These are phyloP conservation scores for Stachybotrys chartarum DNA, from an alignment of 2,329 filamentous ascomycete genomes.

Conservation along the genomic window DNA sequence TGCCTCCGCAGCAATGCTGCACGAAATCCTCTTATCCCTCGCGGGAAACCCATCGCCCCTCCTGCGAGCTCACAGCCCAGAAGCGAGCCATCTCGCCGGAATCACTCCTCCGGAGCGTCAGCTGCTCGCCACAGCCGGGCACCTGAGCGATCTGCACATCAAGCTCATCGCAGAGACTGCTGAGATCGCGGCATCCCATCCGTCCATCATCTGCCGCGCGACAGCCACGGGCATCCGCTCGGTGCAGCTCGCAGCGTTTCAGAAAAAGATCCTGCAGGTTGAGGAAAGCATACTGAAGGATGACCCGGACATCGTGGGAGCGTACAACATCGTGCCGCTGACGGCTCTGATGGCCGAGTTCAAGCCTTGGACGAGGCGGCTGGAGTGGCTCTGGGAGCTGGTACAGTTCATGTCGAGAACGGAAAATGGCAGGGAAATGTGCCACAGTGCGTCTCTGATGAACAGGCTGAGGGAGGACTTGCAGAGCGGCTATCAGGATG, in stretches of 20 bases:
- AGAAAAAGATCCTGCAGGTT: constrained; percentile 75
- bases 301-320: constrained; percentile 76
- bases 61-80: constrained; percentile 51
- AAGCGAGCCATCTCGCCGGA: constrained; percentile 37
- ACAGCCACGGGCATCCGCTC: constrained; percentile 72
- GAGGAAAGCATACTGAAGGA: constrained; percentile 70
- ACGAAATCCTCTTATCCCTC: constrained; percentile 95
- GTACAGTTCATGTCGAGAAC: constrained; percentile 57
- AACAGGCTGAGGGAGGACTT: constrained; percentile 68
- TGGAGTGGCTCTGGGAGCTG: constrained; percentile 81
- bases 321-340: constrained; percentile 87
- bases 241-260: constrained; percentile 71
- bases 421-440: constrained; percentile 28
- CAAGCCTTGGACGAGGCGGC: constrained; percentile 72
- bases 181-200: constrained; percentile 62
- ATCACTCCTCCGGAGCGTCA: constrained; percentile 75
- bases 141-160: constrained; percentile 71
- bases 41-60: constrained; percentile 89
- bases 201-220: constrained; percentile 78
- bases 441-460: constrained; percentile 68
- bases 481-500: constrained; percentile 81
- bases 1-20: constrained; percentile 61
- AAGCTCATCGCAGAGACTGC: constrained; percentile 61
- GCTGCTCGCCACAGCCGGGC: constrained; percentile 69
- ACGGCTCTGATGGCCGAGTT: constrained; percentile 81